phyloP scores from a whole-genome alignment of 2,329 filamentous ascomycete genomes.

The Hymenoscyphus albidus region DNA sequence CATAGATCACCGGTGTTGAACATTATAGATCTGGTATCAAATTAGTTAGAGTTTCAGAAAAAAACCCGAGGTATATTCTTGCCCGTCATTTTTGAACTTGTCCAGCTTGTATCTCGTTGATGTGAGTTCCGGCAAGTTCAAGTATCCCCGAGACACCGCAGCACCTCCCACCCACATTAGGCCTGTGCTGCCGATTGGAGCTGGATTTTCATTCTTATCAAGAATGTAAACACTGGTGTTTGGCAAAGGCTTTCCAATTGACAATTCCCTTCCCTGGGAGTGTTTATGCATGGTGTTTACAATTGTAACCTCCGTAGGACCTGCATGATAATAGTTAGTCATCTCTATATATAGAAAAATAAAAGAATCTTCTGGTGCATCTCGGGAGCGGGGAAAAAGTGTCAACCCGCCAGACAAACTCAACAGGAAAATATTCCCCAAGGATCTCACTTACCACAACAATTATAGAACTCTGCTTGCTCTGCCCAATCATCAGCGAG shows the following conservation, averaged over 20 bases:
- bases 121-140: constrained; percentile 40
- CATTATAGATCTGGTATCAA: constrained; percentile 43
- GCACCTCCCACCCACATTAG: constrained; percentile 41
- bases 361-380: too few species aligned
- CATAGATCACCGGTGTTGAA: constrained; percentile 60
- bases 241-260: constrained; percentile 53
- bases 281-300: constrained; percentile 55
- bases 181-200: constrained; percentile 41
- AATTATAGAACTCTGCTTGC: constrained; percentile 49
- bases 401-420: too few species aligned
- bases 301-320: constrained; percentile 57
- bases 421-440: too few species aligned
- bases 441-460: constrained; percentile 42
- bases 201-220: constrained; percentile 36
- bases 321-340: too few species aligned
- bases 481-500: constrained; percentile 54
- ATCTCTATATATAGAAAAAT: too few species aligned
- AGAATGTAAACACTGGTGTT: constrained; percentile 52
- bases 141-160: constrained; percentile 38
- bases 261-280: constrained; percentile 42
- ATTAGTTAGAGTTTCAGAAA: neutral
- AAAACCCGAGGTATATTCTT: constrained; percentile 10
- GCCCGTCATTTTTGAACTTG: constrained; percentile 51
- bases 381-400: too few species aligned
- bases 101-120: constrained; percentile 47